phyloP scores from a whole-genome alignment of 495 filamentous ascomycete genomes.

The Aspergillus sclerotioniger region DNA sequence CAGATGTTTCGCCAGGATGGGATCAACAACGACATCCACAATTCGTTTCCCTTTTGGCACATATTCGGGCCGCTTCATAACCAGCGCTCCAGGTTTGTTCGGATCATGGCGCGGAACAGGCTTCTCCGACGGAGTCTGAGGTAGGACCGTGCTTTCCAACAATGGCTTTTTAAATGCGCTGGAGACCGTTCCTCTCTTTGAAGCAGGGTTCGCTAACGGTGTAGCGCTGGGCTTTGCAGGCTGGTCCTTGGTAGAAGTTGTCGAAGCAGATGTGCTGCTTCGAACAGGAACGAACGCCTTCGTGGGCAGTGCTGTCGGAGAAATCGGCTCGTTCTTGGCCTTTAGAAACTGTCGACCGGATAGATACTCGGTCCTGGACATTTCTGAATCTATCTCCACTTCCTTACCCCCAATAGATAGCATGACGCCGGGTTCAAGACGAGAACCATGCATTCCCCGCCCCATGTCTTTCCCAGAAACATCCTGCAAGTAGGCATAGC shows the following conservation, averaged over 20 bases:
- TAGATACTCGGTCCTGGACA: conserved; percentile 62
- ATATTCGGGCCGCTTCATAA: conserved; percentile 63
- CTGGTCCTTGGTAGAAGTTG: conserved; percentile 2
- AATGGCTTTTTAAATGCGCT: conserved; percentile 61
- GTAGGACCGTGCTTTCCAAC: conserved; percentile 51
- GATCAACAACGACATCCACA: conserved; percentile 81
- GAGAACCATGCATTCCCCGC: conserved; percentile 49
- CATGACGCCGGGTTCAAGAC: conserved; percentile 59
- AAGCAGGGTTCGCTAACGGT: conserved; percentile 19
- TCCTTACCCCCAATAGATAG: conserved; percentile 71
- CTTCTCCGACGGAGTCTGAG: conserved; percentile 33
- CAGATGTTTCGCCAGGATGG: conserved; percentile 61
- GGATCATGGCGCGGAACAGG: conserved; percentile 69
- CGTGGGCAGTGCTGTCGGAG: conserved; percentile 15
- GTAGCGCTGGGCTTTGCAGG: neutral
- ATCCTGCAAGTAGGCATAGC: conserved; percentile 63
- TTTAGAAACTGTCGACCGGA: conserved; percentile 54
- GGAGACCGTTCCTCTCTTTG: conserved; percentile 22
- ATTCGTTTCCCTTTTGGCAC: conserved; percentile 63
- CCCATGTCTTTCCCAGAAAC: conserved; percentile 68
- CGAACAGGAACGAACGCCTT: conserved; percentile 27
- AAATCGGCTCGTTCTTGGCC: conserved; percentile 16
- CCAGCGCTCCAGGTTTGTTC: conserved; percentile 56
- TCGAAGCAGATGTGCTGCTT: conserved; percentile 11
- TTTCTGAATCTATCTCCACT: conserved; percentile 66